A percentile compares a stretch with the other conserved stretches of the same genome.
Evolutionary conservation across 108 stramenopile genomes (phyloP).

Genomic region (Pseudonitzschia pungens): DNA sequence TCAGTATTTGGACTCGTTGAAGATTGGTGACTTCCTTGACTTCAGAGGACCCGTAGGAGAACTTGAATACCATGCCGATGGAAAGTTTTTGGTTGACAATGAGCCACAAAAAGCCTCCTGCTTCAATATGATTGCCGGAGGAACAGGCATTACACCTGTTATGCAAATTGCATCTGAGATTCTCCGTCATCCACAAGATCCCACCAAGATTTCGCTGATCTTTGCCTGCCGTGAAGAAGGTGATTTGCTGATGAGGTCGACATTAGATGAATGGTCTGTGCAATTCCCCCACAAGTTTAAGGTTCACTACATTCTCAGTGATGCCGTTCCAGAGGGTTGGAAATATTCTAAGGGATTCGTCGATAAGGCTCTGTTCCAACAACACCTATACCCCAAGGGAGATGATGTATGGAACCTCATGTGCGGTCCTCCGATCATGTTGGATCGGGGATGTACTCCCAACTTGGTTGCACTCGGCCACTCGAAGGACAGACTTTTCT

Average conservation of each 20-base stretch:
- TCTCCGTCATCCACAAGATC: conserved; percentile 79
- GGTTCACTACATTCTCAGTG: conserved; percentile 91
- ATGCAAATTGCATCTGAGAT: conserved; percentile 92
- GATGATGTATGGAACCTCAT: conserved; percentile 83
- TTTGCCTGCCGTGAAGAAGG: conserved; percentile 94
- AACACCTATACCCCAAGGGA: conserved; percentile 68
- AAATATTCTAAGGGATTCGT: conserved; percentile 91
- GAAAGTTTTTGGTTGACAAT: conserved; percentile 81
- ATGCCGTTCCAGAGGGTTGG: conserved; percentile 72
- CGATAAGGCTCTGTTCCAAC: conserved; percentile 70
- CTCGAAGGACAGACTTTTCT: conserved; percentile 59
- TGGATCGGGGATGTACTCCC: conserved; percentile 86
- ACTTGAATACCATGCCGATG: conserved; percentile 90
- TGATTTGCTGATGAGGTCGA: conserved; percentile 89
- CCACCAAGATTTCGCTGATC: conserved; percentile 85
- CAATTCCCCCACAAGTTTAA: conserved; percentile 85
- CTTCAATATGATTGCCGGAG: conserved; percentile 96
- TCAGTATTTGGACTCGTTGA: conserved; percentile 85
- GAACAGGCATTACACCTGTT: conserved; percentile 96
- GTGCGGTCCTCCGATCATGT: conserved; percentile 98
- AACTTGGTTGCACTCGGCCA: conserved; percentile 71
- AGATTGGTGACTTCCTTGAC: conserved; percentile 89
- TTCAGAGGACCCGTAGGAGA: conserved; percentile 91
- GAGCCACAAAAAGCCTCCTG: conserved; percentile 58
- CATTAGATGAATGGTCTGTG: conserved; percentile 87